phyloP scores from a whole-genome alignment of 495 filamentous ascomycete species.

The Penicillium steckii region DNA sequence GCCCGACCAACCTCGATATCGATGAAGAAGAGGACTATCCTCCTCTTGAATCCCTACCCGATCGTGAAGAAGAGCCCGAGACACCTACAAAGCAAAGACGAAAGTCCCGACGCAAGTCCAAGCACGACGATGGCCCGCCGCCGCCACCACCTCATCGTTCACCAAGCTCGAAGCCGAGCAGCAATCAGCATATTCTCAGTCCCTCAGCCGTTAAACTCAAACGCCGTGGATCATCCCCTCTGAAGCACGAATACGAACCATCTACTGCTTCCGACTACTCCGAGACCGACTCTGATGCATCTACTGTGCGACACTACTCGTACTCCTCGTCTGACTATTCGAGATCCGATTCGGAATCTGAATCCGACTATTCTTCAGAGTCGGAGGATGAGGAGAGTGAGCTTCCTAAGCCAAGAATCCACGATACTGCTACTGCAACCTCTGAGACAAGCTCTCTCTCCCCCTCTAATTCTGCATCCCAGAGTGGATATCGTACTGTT shows the following conservation, averaged over 20 bases:
- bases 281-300: slow-evolving; percentile 47
- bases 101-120: slow-evolving; percentile 31
- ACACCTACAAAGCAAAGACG: slow-evolving; percentile 35
- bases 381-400: slow-evolving; percentile 53
- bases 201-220: slow-evolving; percentile 43
- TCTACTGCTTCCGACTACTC: slow-evolving; percentile 71
- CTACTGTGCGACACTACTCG: slow-evolving; percentile 48
- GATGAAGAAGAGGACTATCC: slow-evolving; percentile 40
- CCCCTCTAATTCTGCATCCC: slow-evolving; percentile 75
- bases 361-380: slow-evolving; percentile 37
- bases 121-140: slow-evolving; percentile 40
- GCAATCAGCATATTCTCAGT: slow-evolving; percentile 48
- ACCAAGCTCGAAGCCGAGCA: slow-evolving; percentile 50
- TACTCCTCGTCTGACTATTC: slow-evolving; percentile 47
- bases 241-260: slow-evolving; percentile 97
- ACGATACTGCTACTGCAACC: slow-evolving; percentile 36
- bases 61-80: slow-evolving; percentile 20
- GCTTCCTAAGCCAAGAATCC: slow-evolving; percentile 16
- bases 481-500: slow-evolving; percentile 60
- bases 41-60: slow-evolving; percentile 26
- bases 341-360: slow-evolving; percentile 41
- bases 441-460: slow-evolving; percentile 55
- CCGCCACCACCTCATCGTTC: slow-evolving; percentile 55
- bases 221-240: slow-evolving; percentile 82
- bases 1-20: slow-evolving; percentile 7